Conservation (phyloP, 2,329 filamentous ascomycete genomes). For the Ophiostoma sp. region DNA sequence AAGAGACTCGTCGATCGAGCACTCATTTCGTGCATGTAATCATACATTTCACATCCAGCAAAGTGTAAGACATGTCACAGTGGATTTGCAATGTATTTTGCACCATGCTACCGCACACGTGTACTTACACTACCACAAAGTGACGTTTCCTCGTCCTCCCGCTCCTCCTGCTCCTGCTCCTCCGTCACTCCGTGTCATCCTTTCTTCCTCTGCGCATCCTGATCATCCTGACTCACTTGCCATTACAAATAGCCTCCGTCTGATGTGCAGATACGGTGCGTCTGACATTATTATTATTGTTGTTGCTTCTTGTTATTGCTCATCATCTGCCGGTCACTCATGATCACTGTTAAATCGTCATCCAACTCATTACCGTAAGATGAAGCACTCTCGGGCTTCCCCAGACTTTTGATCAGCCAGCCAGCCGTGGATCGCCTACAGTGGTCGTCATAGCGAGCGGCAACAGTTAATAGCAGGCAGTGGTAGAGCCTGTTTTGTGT, state of each 20-base stretch:
- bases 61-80: background rate
- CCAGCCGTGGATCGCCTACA: background rate
- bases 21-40: background rate
- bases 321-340: background rate
- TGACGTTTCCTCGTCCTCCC: background rate
- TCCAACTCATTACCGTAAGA: background rate
- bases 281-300: no score
- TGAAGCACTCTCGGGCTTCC: background rate
- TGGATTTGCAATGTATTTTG: background rate
- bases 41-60: no score
- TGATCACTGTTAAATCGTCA: background rate
- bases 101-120: background rate
- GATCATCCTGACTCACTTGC: background rate
- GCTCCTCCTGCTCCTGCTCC: no score
- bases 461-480: background rate
- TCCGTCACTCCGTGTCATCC: background rate
- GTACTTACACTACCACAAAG: background rate
- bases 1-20: background rate
- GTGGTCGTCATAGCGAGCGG: constrained; percentile 2
- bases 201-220: background rate
- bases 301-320: background rate
- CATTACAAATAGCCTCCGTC: background rate
- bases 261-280: background rate
- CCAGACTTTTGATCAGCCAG: background rate
- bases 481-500: no score